These are phyloP conservation scores for Coemansia sp. DNA, from an alignment of 192 early-diverging fungal species.

Conservation along the genomic window DNA sequence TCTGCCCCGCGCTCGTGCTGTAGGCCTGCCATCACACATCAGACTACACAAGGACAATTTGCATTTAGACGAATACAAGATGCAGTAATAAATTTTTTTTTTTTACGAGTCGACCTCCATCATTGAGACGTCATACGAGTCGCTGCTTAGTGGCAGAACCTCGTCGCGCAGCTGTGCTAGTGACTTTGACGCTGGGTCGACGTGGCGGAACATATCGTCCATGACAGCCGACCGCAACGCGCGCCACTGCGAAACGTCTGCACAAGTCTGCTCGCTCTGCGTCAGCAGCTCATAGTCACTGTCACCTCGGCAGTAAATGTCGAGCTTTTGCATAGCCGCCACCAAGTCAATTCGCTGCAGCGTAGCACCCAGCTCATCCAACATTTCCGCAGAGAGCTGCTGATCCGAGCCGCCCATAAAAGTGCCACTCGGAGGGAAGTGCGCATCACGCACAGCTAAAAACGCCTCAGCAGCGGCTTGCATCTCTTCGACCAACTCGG, in stretches of 20 bases:
- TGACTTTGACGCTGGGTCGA: constrained; percentile 40
- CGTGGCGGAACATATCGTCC: constrained; percentile 40
- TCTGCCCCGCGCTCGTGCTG: constrained; percentile 36
- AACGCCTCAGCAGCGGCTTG: constrained; percentile 29
- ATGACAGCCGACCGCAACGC: constrained; percentile 39
- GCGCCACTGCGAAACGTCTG: constrained; percentile 51
- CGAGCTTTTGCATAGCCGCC: constrained; percentile 35
- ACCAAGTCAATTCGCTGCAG: constrained; percentile 26
- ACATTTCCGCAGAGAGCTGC: background rate
- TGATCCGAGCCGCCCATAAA: constrained; percentile 19
- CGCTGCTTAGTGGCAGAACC: constrained; percentile 3
- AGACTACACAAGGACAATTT: constrained; percentile 44
- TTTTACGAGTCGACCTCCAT: background rate
- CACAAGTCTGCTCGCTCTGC: constrained; percentile 38
- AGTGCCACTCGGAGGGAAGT: background rate
- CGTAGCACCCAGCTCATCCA: constrained; percentile 31
- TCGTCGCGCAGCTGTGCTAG: constrained; percentile 32
- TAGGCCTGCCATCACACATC: constrained; percentile 52
- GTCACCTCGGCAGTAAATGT: constrained; percentile 50
- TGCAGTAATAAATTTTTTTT: background rate
- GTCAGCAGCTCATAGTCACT: constrained; percentile 53
- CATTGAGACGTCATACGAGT: background rate
- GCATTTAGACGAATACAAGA: constrained; percentile 21
- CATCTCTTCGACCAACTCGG: constrained; percentile 50
- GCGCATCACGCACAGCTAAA: constrained; percentile 10